phyloP scores from a whole-genome alignment of 2,329 filamentous ascomycete species.

The Tolypocladium amazonense region DNA sequence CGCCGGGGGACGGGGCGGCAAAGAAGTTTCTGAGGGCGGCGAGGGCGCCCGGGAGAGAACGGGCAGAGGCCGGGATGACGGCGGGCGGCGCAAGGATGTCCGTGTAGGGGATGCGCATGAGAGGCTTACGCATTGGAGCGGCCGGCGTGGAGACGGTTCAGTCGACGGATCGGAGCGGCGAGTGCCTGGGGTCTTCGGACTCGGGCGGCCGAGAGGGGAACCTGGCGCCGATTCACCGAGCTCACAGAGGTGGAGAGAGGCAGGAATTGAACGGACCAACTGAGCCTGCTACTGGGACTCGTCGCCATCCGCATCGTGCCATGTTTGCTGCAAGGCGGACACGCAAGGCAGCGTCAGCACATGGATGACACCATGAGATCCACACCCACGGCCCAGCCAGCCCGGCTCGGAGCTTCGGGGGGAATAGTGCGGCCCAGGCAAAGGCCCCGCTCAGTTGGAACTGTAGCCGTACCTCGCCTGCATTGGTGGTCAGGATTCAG shows the following conservation, averaged over 20 bases:
- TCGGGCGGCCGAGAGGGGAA: background rate
- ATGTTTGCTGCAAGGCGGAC: background rate
- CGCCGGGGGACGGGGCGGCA: constrained; percentile 43
- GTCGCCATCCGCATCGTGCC: background rate
- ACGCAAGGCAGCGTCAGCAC: background rate
- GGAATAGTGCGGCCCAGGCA: too few species aligned
- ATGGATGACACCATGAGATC: background rate
- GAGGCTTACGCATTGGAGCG: constrained; percentile 51
- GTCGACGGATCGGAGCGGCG: constrained; percentile 4
- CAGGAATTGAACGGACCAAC: background rate
- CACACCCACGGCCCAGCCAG: background rate
- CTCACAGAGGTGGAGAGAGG: background rate
- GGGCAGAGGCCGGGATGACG: constrained; percentile 64
- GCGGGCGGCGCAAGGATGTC: constrained; percentile 65
- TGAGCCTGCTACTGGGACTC: background rate
- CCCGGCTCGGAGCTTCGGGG: background rate
- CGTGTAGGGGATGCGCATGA: constrained; percentile 87
- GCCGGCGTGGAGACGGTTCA: constrained; percentile 17
- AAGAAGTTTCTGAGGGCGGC: constrained; percentile 71
- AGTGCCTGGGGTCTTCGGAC: background rate
- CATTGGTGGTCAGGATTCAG: too few species aligned
- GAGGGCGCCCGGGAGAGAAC: constrained; percentile 61
- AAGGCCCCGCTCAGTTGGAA: too few species aligned
- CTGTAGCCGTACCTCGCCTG: too few species aligned
- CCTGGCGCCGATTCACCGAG: background rate